Evolutionary conservation across 805 yeast genomes (phyloP), one percentile per base, ranked within the genome.

Genomic region (Barnettozyma botsteinii): DNA sequence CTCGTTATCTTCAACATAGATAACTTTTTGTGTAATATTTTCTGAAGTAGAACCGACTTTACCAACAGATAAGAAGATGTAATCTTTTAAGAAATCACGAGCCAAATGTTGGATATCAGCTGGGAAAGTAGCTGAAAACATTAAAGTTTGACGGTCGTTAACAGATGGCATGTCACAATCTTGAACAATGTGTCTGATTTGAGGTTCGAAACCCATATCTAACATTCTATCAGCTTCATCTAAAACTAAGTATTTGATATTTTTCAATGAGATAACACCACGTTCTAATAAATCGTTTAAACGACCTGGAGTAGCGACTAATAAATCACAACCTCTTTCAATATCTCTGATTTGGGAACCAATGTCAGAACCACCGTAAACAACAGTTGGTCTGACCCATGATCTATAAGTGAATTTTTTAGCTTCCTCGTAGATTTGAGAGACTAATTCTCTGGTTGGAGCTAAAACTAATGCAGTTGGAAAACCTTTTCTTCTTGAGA

Each of bases 191-290:
- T 88, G 85, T 78, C 98, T 86, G 63, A 93, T 93, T 76, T 93
- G 98, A 51, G 97, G 97, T 74, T 93, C 98, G 72, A 93, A 93
- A 77, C 98, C 98, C 98, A 93, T 93, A 79, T 93, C 98, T 71
- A 93, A 81, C 98, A 93, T 93, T 75, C 98, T 86, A 71, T 93
- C 98, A 61, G 98, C 98, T 76, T 91, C 98, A 69, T 91, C 98
- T 53, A 93, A 76, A 38, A 93, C 97, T 64, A 93, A 77, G 68
- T 86, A 93, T 66, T 85, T 87, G 68, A 91, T 87, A 68, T 85
- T 87, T 51, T 78, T 74, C 60, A 93, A 75, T 33, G 97, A 88
- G 55, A 93, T 85, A 57, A 79, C 73, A 60, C 97, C 97, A 73
- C 97, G 85, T 71, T 89, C 97, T 52, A 93, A 71, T 67, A 93